Evolutionary conservation across 352 stramenopile species (phyloP), one percentile per base, ranked within the genome.

Genomic region (Phytophthora foliorum): DNA sequence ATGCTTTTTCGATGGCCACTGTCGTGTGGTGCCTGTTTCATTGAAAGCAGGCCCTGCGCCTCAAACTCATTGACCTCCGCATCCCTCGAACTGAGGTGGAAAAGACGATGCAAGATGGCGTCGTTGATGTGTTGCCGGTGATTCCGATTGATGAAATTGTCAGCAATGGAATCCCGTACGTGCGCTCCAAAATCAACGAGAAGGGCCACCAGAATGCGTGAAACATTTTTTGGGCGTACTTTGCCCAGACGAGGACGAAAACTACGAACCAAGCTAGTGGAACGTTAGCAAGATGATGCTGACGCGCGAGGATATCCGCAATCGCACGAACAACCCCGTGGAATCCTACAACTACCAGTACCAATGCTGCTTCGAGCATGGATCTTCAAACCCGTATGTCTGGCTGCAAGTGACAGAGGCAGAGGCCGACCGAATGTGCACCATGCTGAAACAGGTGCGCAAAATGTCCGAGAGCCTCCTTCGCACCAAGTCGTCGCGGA

Each of bases 311-410:
- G n/a, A 39, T 10, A 58, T 67, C 17, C n/a, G 9, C 1, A 60
- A 55, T 13, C 22, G 59, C 7, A 67, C 58, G 0, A 66, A 53
- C 27, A 66, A 66, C 13, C 59, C 59, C 1, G 11, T 67, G 1
- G 49, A 46, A 25, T 36, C 22, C 4, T 60, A 59, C 29, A 54
- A 67, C 29, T 41, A 41, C 6, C 11, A n/a, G 11, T 41, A 41
- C 34, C 34, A 41, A 5, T 9, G 34, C 11, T 41, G 34, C 34
- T 41, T 41, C 34, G 11, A 41, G 4, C 14, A 41, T 41, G 34
- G 34, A n/a, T 41, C 34, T 17, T 9, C 34, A 41, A 41, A 41
- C 4, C 34, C 34, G 10, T 41, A 41, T 41, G 34, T 41, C 10
- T 41, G 34, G 34, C 9, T 41, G 11, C 34, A 41, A 41, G 34